Percentiles rank a stretch among this genome's conserved stretches.
phyloP scores from a whole-genome alignment of 1,284 basidiomycete genomes.

The Malassezia sympodialis region DNA sequence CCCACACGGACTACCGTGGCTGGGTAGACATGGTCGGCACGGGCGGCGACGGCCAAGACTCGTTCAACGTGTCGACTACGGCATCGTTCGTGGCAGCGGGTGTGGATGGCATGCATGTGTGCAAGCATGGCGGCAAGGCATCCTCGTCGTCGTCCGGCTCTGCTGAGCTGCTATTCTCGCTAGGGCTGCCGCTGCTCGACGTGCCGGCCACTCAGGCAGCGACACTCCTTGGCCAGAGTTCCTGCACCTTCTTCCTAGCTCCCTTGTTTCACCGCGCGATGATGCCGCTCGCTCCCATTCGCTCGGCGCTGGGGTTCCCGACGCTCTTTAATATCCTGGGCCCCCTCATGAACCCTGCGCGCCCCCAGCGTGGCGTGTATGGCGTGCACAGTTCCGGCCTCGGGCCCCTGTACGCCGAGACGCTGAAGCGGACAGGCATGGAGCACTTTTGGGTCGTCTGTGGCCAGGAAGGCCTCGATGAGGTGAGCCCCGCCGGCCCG shows the following conservation, averaged over 20 bases:
- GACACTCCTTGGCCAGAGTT: slow-evolving; percentile 42
- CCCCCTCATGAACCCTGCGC: slow-evolving; percentile 83
- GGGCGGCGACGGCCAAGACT: slow-evolving; percentile 93
- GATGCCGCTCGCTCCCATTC: slow-evolving; percentile 71
- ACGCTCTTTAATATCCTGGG: slow-evolving; percentile 96
- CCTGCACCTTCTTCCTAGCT: slow-evolving; percentile 87
- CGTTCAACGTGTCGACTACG: slow-evolving; percentile 94
- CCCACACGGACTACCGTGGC: slow-evolving; percentile 22
- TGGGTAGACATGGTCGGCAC: slow-evolving; percentile 56
- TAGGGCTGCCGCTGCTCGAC: slow-evolving; percentile 66
- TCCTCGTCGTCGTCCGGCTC: slow-evolving; percentile 91
- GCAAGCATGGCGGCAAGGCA: slow-evolving; percentile 91
- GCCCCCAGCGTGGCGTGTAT: slow-evolving; percentile 68
- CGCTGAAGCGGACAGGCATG: slow-evolving; percentile 58
- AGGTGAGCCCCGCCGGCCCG: slow-evolving; percentile 76
- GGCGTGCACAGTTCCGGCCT: slow-evolving; percentile 77
- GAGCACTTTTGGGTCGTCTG: slow-evolving; percentile 83
- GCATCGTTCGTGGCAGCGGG: slow-evolving; percentile 90
- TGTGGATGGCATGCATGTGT: slow-evolving; percentile 71
- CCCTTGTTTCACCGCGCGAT: slow-evolving; percentile 85
- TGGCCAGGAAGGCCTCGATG: slow-evolving; percentile 81
- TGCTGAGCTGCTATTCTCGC: slow-evolving; percentile 77
- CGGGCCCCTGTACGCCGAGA: slow-evolving; percentile 73
- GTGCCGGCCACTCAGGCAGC: slow-evolving; percentile 54
- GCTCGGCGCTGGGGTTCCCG: slow-evolving; percentile 79